Evolutionary conservation across 371 early-diverging fungal species (phyloP), one percentile per base, ranked within the genome.

Genomic region (Rhizopus stolonifer): DNA sequence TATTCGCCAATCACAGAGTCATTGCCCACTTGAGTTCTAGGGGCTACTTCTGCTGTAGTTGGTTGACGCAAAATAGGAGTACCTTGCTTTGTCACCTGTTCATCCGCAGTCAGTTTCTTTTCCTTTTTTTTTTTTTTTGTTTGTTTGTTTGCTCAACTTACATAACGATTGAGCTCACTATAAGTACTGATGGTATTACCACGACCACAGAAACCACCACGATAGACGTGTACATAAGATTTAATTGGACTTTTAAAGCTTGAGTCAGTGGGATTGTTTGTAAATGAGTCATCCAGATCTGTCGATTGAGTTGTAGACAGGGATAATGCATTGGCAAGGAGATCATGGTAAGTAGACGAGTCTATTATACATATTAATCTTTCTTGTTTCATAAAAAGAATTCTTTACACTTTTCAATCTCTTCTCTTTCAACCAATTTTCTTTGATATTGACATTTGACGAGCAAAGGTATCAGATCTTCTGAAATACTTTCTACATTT

Each of bases 1-100:
- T 84, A 81, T 34, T 90, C 90, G 29, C 98, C 97, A 38, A 98
- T 81, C 51, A 95, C 65, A 0, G 95, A 94, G 61, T 98, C 98
- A 13, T 84, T 77, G 31, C 96, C 94, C 29, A 96, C 90, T 65
- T 91, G 88, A 21, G 87, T 83, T 64, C 80, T 80, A 50, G 71
- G 73, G 23, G 75, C 71, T 19, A 89, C 79, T 54, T 84, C 83
- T 50, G 89, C 80, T 39, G 80, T 75, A 45, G 84, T 64, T 38
- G 84, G 76, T 47, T 86, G 64, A 49, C 88, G 82, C 22, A 69
- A 74, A 44, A 82, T 66, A 24, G 77, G 49, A 55, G 61, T 60
- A 38, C 80, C 81, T 79, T 67, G 77, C 61, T 81, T 87, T 54
- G 73, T 79, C 49, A 60, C 73, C 86, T 85, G 52, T 46, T 17